Conservation (phyloP, 2,329 filamentous ascomycete genomes). For the Juglanconis juglandina region DNA sequence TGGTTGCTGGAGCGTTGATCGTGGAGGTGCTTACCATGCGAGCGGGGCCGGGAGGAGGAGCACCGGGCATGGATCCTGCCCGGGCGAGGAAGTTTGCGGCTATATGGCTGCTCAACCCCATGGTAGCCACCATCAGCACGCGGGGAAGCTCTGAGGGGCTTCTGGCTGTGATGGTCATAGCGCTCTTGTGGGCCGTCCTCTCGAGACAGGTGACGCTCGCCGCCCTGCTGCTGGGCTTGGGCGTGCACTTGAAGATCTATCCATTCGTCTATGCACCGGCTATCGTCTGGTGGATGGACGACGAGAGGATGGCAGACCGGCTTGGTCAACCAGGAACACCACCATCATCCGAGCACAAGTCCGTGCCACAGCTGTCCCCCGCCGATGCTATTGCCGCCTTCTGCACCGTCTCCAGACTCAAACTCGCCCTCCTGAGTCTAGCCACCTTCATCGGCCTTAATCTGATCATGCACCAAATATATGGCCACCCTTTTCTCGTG, state of each 20-base stretch:
- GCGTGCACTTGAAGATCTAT: conserved; percentile 98
- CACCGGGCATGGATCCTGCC: conserved; percentile 39
- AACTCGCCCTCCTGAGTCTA: conserved; percentile 62
- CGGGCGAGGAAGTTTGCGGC: conserved; percentile 72
- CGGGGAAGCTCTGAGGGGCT: conserved; percentile 90
- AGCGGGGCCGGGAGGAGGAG: conserved; percentile 26
- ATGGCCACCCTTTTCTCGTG: conserved; percentile 75
- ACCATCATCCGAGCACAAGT: not conserved
- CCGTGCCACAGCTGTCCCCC: conserved; percentile 20
- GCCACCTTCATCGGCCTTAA: conserved; percentile 73
- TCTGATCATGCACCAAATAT: conserved; percentile 71
- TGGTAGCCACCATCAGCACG: conserved; percentile 97
- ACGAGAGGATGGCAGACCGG: conserved; percentile 36
- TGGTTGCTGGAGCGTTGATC: conserved; percentile 80
- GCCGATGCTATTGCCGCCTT: conserved; percentile 37
- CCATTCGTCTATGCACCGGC: conserved; percentile 90
- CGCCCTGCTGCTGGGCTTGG: conserved; percentile 72
- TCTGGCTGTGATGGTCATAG: conserved; percentile 78
- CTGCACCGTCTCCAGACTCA: conserved; percentile 51
- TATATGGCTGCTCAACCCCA: conserved; percentile 94
- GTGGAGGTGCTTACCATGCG: conserved; percentile 35
- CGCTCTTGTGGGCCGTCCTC: conserved; percentile 77
- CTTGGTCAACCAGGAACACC: not conserved
- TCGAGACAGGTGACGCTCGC: conserved; percentile 60
- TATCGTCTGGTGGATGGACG: conserved; percentile 77